Evolutionary conservation across 2,329 filamentous ascomycete genomes (phyloP).

Genomic region (Calonectria fujianensis): DNA sequence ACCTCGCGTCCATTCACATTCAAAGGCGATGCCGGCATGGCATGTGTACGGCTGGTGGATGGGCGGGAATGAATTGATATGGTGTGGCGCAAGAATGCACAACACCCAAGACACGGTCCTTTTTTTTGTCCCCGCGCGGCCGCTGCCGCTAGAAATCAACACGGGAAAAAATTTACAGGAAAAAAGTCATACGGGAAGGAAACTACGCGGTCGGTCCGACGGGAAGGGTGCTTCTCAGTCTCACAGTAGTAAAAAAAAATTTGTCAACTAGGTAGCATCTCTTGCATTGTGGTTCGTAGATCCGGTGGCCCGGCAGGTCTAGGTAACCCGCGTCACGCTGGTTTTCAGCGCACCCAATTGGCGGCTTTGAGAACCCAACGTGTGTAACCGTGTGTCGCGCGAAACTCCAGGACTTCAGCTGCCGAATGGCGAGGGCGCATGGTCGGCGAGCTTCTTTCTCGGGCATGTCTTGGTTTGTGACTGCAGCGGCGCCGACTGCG

Average conservation of each 20-base stretch:
- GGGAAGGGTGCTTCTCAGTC: slow-evolving; percentile 8
- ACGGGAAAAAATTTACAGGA: background rate
- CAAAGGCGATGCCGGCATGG: slow-evolving; percentile 42
- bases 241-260: slow-evolving; percentile 22
- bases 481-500: background rate
- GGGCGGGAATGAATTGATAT: slow-evolving; percentile 21
- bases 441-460: background rate
- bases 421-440: background rate
- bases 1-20: slow-evolving; percentile 32
- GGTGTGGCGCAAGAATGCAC: slow-evolving; percentile 21
- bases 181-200: background rate
- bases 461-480: slow-evolving; percentile 7
- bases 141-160: background rate
- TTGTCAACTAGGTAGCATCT: background rate
- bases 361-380: slow-evolving; percentile 33
- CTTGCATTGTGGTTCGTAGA: background rate
- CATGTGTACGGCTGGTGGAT: slow-evolving; percentile 14
- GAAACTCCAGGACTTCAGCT: background rate
- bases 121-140: background rate
- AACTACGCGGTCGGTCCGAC: slow-evolving; percentile 18
- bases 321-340: background rate
- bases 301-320: slow-evolving; percentile 7
- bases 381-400: slow-evolving; percentile 25
- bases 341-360: slow-evolving; percentile 29
- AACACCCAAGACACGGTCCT: background rate